Evolutionary conservation across 2,329 filamentous ascomycete genomes (phyloP), one percentile per base, ranked within the genome.

Genomic region (Fusarium hostae): DNA sequence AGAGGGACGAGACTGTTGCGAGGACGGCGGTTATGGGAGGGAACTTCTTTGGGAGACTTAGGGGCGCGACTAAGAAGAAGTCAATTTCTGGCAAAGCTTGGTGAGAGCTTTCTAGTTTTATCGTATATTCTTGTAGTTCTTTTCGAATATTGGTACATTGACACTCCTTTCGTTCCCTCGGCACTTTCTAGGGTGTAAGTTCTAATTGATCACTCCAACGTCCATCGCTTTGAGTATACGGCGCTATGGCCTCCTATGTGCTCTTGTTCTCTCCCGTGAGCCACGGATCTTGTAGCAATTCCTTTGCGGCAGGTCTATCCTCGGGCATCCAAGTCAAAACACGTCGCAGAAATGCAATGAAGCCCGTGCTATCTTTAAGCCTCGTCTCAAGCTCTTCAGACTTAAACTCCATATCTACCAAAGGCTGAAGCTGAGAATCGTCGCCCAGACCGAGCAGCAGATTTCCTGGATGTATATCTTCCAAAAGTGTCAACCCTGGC

Each of bases 391-490:
- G 41, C 4, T 66, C 69, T 13, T 74, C n/a, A n/a, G 9, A 28
- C 13, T 70, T 58, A 34, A 75, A 50, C 22, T 79, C 79, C 8
- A 52, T 64, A 1, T 76, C 68, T 52, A 75, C 76, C 28, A 76
- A 26, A 24, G 57, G 39, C 20, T 67, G 35, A 47, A 80, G 76
- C 0, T 72, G 10, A 0, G 72, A 64, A 16, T 78, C 56, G 18
- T 78, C 73, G 4, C 73, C 18, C 7, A 62, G 39, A 1, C 77
- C 75, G 9, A 78, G 57, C 1, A 78, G 66, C 1, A 78, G 56
- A 39, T 78, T 78, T 3, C 76, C 69, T 0, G 76, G 72, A 30
- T 78, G 76, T 16, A 78, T 47, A 44, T 78, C 76, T 78, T n/a
- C 6, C 3, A 28, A 30, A 15, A 16, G 18, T 15, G 26, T 70